Evolutionary conservation across 306 rosid genomes (phyloP).

Genomic region (Vigna mungo): DNA sequence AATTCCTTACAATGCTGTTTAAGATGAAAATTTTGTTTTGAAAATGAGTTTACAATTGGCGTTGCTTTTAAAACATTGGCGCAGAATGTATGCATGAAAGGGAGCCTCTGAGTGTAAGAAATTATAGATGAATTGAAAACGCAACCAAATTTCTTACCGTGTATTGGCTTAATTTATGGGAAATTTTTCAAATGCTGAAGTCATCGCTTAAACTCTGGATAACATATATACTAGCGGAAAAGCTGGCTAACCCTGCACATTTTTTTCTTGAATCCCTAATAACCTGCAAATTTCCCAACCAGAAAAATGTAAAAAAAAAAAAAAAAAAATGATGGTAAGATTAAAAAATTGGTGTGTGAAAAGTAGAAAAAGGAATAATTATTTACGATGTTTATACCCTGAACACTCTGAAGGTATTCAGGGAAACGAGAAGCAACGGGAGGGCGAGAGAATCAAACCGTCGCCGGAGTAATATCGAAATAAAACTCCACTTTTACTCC

Average conservation of each 20-base stretch:
- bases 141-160: conserved; percentile 47
- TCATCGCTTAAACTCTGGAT: conserved; percentile 47
- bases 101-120: not conserved
- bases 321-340: not conserved
- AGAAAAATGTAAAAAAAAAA: conserved; percentile 32
- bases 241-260: conserved; percentile 52
- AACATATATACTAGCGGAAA: conserved; percentile 46
- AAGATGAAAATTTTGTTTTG: not conserved
- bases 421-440: conserved; percentile 84
- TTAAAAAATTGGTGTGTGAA: not conserved
- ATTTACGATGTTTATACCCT: conserved; percentile 53
- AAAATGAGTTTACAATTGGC: not conserved
- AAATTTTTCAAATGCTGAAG: conserved; percentile 48
- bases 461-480: conserved; percentile 60
- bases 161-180: conserved; percentile 36
- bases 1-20: not conserved
- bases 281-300: conserved; percentile 56
- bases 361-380: too few relatives aligned
- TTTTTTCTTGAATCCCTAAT: conserved; percentile 63
- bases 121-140: not conserved
- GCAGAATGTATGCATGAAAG: not conserved
- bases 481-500: conserved; percentile 55
- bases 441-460: conserved; percentile 74
- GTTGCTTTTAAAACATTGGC: not conserved
- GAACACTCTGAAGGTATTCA: conserved; percentile 91